Base-by-base conservation (phyloP, 1,139 yeast genomes). In the Meyerozyma elateridarum region DNA sequence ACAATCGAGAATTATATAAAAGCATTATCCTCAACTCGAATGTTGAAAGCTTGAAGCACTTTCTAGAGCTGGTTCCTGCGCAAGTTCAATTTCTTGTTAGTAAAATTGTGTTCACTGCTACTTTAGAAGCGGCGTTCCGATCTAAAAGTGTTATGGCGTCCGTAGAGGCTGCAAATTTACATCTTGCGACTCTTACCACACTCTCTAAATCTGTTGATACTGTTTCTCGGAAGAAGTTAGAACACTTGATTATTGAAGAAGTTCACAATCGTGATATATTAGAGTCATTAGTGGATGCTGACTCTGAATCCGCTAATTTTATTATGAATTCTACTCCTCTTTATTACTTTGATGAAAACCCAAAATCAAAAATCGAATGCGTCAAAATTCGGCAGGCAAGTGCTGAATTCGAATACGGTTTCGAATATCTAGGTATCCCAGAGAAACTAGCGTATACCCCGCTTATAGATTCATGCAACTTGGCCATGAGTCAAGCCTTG, bases 391-490 rank as follows among this genome's bases (percentile, higher is more conserved):
- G 48, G 8, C 89, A 82, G 36, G 75, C 80, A 1, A 63, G 70
- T 15, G 66, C 76, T 6, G 40, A 45, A 0, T 73, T 81, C 36
- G 36, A 28, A 1, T 91, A 89, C 48, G 95, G 95, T 0, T 85
- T 77, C 52, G 96, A 88, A 46, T 91, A 87, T 46, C 63, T 81
- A 8, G 97, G 97, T 0, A 64, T 76, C 2, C 79, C 83, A 3
- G 87, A 82, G 19, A 72, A 79, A 37, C 62, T 89, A 22, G 95
- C 91, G 0, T 71, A 76, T 34, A 89, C 97, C 0, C 88, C 93
- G 1, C 64, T 87, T 17, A 67, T 85, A 5, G 76, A 76, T 34
- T 64, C 70, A 11, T 76, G 88, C 38, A 85, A 73, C 49, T 52
- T 80, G 20, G 64, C 89, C 0, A 73, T 89, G 78, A 68, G 85